A percentile compares a stretch with the other conserved stretches of the same genome.
These are phyloP conservation scores for Epichloe scottii DNA, from an alignment of 2,329 filamentous ascomycete species.

Conservation along the genomic window DNA sequence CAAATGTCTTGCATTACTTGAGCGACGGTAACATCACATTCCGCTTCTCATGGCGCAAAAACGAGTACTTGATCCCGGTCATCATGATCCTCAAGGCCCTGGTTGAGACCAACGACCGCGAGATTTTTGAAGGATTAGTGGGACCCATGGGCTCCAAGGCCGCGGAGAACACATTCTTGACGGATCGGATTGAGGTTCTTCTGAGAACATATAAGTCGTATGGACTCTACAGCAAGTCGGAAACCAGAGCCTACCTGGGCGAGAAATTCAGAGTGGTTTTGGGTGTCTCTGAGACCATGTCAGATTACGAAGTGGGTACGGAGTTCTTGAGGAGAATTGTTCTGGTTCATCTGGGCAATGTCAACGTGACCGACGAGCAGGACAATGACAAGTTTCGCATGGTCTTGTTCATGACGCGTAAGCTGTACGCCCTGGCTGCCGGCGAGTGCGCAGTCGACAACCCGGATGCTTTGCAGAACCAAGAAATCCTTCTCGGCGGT, in stretches of 20 bases:
- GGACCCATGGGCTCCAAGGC: conserved; percentile 66
- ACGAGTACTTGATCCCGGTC: conserved; percentile 88
- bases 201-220: conserved; percentile 90
- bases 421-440: conserved; percentile 84
- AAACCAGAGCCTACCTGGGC: conserved; percentile 78
- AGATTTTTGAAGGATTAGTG: conserved; percentile 90
- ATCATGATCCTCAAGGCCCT: conserved; percentile 96
- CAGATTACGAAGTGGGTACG: conserved; percentile 77
- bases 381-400: conserved; percentile 88
- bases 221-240: conserved; percentile 64
- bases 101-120: conserved; percentile 88
- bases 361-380: conserved; percentile 71
- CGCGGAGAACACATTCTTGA: conserved; percentile 80
- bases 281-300: conserved; percentile 69
- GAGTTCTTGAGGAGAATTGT: conserved; percentile 87
- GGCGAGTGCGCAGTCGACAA: conserved; percentile 92
- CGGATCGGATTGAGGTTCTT: conserved; percentile 83
- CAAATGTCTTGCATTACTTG: conserved; percentile 92
- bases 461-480: conserved; percentile 90
- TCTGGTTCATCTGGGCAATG: conserved; percentile 78
- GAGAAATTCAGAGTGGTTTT: conserved; percentile 85
- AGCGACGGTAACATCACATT: conserved; percentile 94
- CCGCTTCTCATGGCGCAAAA: conserved; percentile 94
- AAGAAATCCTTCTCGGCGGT: conserved; percentile 86
- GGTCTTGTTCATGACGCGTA: conserved; percentile 90